Base-by-base conservation (phyloP, 78 protist genomes). In the Parvularia atlantis region DNA sequence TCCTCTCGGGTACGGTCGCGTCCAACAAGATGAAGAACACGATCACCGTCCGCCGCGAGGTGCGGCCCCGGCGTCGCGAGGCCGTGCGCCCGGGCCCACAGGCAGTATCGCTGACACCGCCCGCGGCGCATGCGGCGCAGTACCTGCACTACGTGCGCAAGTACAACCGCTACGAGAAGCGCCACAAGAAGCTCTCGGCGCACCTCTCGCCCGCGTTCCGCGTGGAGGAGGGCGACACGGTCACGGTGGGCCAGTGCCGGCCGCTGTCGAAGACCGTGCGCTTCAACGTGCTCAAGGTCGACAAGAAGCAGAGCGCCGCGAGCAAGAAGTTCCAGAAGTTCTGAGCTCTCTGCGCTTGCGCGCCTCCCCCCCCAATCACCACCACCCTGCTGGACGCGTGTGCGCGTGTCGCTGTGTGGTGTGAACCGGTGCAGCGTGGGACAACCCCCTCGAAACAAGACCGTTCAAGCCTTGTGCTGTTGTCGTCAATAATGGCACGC, bases 101-200 rank as follows among this genome's bases (percentile, higher is more conserved):
- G n/a, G n/a, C n/a, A n/a, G n/a, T n/a, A n/a, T n/a, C n/a, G n/a
- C n/a, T n/a, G n/a, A n/a, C n/a, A n/a, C n/a, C n/a, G n/a, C n/a
- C n/a, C n/a, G n/a, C n/a, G n/a, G n/a, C n/a, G n/a, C n/a, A n/a
- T n/a, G n/a, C n/a, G n/a, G n/a, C n/a, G n/a, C n/a, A 41, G 19
- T 41, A 41, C 46, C 46, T 41, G 19, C 46, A 41, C 46, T 41
- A 41, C 60, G 56, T 84, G 14, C 54, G 50, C 70, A 94, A 94
- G 95, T 98, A 95, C 97, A 89, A 94, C 89, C 84, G 99, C 11
- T 98, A 81, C 84, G 99, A 96, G 90, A 96, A 95, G 96, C 85
- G 99, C 68, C 99, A 98, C 96, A 76, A 65, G 52, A 96, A 91
- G 92, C 71, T 93, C 66, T 48, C 99, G 20, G 99, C 92, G 5